A percentile compares a stretch with the other conserved stretches of the same genome.
Evolutionary conservation across 371 early-diverging fungal genomes (phyloP).

Genomic region (Cladochytrium tenue): DNA sequence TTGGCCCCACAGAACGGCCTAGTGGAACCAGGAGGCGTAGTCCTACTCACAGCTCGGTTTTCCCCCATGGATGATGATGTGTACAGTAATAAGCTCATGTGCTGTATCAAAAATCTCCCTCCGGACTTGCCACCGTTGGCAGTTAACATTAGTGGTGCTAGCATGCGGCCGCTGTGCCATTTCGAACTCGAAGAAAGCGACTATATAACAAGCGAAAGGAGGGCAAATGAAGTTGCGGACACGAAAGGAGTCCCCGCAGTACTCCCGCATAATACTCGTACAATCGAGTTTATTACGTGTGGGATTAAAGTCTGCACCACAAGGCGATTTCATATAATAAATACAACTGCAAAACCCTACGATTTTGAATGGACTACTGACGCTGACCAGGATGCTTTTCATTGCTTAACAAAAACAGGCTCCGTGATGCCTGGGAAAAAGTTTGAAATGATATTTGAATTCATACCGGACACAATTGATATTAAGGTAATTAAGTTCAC

Average conservation of each 20-base stretch:
- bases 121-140: conserved; percentile 30
- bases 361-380: conserved; percentile 48
- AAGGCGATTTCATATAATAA: conserved; percentile 54
- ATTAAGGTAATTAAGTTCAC: conserved; percentile 33
- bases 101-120: conserved; percentile 40
- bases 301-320: conserved; percentile 49
- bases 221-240: conserved; percentile 31
- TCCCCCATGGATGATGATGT: conserved; percentile 48
- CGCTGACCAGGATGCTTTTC: conserved; percentile 35
- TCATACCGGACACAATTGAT: conserved; percentile 46
- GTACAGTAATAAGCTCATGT: conserved; percentile 22
- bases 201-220: conserved; percentile 41
- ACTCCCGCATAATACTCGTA: conserved; percentile 43
- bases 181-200: conserved; percentile 59
- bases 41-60: conserved; percentile 41
- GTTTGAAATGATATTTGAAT: conserved; percentile 57
- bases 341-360: conserved; percentile 49
- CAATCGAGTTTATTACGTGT: conserved; percentile 51
- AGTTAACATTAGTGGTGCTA: conserved; percentile 37
- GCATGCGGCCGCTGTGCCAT: conserved; percentile 56
- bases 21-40: conserved; percentile 40
- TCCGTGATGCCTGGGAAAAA: conserved; percentile 45
- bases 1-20: conserved; percentile 35
- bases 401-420: conserved; percentile 48
- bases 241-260: conserved; percentile 36